These are phyloP conservation scores for Colletotrichum coccodes DNA, from an alignment of 2,329 filamentous ascomycete genomes.

Conservation along the genomic window DNA sequence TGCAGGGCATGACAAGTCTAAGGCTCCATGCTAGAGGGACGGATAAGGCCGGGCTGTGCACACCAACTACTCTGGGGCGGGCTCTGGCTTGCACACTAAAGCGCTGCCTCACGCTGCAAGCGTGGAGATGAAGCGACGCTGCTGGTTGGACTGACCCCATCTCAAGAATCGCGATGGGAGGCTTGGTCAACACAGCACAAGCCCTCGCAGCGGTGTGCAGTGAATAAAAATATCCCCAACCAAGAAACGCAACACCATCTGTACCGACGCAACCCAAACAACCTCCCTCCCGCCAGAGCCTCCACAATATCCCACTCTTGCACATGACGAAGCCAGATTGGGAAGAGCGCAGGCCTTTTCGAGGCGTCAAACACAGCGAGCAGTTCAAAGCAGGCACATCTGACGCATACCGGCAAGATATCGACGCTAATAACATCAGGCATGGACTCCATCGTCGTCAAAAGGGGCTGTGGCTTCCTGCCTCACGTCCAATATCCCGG, in stretches of 20 bases:
- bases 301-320: constrained; percentile 6
- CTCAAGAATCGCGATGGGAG: constrained; percentile 3
- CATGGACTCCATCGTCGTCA: neutral
- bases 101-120: constrained; percentile 20
- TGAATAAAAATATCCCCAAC: constrained; percentile 28
- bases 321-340: constrained; percentile 11
- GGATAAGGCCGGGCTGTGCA: constrained; percentile 31
- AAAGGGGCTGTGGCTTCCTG: constrained; percentile 16
- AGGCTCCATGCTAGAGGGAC: constrained; percentile 2
- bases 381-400: neutral
- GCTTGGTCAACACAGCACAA: constrained; percentile 19
- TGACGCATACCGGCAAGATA: constrained; percentile 10
- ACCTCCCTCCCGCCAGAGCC: constrained; percentile 18
- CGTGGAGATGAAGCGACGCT: constrained; percentile 13
- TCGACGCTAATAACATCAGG: neutral
- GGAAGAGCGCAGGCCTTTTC: constrained; percentile 16
- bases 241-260: constrained; percentile 5
- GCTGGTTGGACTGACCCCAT: constrained; percentile 9
- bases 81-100: neutral
- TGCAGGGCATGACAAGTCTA: constrained; percentile 1
- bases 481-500: constrained; percentile 1
- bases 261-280: neutral
- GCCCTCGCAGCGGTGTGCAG: neutral
- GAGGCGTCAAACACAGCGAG: constrained; percentile 1
- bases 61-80: constrained; percentile 15